A percentile compares a stretch with the other conserved stretches of the same genome.
phyloP scores from a whole-genome alignment of 495 filamentous ascomycete genomes.

The Penicillium crystallinum region DNA sequence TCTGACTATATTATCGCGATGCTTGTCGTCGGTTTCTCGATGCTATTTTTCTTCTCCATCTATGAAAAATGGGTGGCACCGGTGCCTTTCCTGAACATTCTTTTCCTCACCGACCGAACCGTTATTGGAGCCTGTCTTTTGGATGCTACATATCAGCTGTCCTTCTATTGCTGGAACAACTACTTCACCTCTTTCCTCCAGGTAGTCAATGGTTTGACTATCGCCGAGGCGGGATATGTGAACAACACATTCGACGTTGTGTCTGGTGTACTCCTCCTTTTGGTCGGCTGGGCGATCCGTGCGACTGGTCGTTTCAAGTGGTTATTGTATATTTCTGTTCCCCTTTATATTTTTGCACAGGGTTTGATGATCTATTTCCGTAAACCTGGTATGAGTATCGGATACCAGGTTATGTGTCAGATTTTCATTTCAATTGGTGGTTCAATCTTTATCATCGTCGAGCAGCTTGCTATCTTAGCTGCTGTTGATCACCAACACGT shows the following conservation, averaged over 20 bases:
- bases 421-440: conserved; percentile 65
- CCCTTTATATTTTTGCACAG: conserved; percentile 47
- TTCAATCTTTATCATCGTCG: conserved; percentile 53
- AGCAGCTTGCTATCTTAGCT: conserved; percentile 62
- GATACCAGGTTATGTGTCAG: conserved; percentile 65
- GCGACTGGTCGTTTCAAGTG: conserved; percentile 48
- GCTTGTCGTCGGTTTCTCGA: conserved; percentile 47
- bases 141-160: conserved; percentile 50
- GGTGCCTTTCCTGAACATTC: conserved; percentile 42
- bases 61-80: conserved; percentile 51
- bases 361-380: conserved; percentile 64
- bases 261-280: conserved; percentile 35
- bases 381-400: conserved; percentile 46
- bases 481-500: conserved; percentile 57
- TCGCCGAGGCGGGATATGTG: conserved; percentile 51
- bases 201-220: conserved; percentile 53
- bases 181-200: conserved; percentile 61
- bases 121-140: conserved; percentile 51
- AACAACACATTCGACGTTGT: conserved; percentile 44
- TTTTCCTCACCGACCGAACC: conserved; percentile 42
- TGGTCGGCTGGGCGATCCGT: conserved; percentile 47
- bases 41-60: conserved; percentile 49
- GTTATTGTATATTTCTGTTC: conserved; percentile 51
- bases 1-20: conserved; percentile 47
- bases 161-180: conserved; percentile 36